Evolutionary conservation across 1,139 yeast species (phyloP).

Genomic region (Candida mesenterica): DNA sequence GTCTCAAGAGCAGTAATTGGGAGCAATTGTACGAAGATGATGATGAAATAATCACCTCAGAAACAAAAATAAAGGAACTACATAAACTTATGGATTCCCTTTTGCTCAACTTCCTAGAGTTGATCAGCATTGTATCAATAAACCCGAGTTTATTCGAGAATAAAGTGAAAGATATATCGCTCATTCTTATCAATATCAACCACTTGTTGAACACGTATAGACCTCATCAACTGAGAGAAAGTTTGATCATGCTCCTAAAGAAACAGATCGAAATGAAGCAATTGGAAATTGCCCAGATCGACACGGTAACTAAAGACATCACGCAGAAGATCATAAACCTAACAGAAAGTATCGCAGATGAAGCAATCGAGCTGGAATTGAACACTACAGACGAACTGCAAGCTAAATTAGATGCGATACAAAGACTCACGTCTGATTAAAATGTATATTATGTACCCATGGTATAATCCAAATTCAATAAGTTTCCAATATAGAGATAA

Average conservation of each 20-base stretch:
- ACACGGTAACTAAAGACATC: conserved; percentile 44
- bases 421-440: too few species aligned
- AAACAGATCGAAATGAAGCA: conserved; percentile 58
- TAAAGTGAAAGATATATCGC: conserved; percentile 69
- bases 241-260: conserved; percentile 66
- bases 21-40: conserved; percentile 56
- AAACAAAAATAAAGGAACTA: conserved; percentile 60
- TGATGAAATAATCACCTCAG: conserved; percentile 48
- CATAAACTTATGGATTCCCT: conserved; percentile 69
- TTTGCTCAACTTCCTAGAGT: conserved; percentile 67
- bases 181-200: conserved; percentile 78
- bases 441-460: background rate
- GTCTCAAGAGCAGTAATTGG: conserved; percentile 66
- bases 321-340: conserved; percentile 37
- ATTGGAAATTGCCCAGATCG: conserved; percentile 52
- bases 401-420: background rate
- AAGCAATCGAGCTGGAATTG: background rate
- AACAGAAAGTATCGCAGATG: conserved; percentile 4
- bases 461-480: background rate
- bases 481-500: too few species aligned
- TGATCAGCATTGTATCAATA: conserved; percentile 68
- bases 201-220: conserved; percentile 81
- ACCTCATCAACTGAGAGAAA: conserved; percentile 86
- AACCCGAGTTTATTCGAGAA: conserved; percentile 65
- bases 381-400: background rate